Evolutionary conservation across 2,329 filamentous ascomycete genomes (phyloP).

Genomic region (Botryotinia calthae): DNA sequence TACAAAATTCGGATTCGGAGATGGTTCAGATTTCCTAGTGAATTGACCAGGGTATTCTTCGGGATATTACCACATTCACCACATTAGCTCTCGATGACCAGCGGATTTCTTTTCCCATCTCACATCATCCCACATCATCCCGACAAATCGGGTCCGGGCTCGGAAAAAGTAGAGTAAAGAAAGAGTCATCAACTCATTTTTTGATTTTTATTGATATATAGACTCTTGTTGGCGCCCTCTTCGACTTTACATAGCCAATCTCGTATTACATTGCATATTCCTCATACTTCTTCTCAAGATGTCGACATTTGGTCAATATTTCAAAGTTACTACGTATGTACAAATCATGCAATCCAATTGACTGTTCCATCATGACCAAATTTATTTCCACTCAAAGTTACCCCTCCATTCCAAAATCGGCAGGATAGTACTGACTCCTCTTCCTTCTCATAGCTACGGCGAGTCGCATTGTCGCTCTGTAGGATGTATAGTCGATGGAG

Average conservation of each 20-base stretch:
- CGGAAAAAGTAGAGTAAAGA: constrained; percentile 24
- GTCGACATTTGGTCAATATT: constrained; percentile 85
- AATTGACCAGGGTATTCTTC: neutral
- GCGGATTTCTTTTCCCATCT: neutral
- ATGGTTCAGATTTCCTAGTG: neutral
- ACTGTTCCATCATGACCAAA: neutral
- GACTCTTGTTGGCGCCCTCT: neutral
- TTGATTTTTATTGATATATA: neutral
- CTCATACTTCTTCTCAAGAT: constrained; percentile 48
- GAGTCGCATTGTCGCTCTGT: constrained; percentile 91
- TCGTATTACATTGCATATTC: neutral
- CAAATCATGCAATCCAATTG: constrained; percentile 16
- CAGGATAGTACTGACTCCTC: constrained; percentile 17
- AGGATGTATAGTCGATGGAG: constrained; percentile 92
- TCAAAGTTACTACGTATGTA: constrained; percentile 70
- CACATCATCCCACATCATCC: constrained; percentile 14
- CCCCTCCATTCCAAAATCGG: neutral
- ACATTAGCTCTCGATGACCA: neutral
- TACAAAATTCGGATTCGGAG: neutral
- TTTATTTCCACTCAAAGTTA: neutral
- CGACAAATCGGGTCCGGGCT: constrained; percentile 25
- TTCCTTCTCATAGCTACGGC: constrained; percentile 52
- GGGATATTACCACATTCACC: neutral
- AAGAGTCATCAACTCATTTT: constrained; percentile 24
- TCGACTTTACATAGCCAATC: constrained; percentile 3